These are phyloP conservation scores for Acanthamoeba culbertsoni DNA, from an alignment of 208 protist genomes.

Conservation along the genomic window DNA sequence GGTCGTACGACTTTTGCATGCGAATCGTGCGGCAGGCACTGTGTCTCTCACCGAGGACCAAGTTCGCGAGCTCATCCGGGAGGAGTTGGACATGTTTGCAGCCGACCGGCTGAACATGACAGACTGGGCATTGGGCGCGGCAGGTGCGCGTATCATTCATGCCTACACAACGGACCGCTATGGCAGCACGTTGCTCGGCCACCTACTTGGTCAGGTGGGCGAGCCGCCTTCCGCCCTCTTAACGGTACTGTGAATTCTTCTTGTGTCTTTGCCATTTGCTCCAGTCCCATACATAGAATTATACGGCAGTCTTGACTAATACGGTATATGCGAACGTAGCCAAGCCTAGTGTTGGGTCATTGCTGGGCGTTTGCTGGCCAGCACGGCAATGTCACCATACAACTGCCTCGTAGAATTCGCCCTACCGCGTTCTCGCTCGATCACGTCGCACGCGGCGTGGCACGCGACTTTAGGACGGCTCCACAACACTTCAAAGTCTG, in stretches of 20 bases:
- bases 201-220: background rate
- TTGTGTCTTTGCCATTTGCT: background rate
- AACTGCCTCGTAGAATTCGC: background rate
- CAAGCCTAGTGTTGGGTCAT: conserved; percentile 32
- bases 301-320: background rate
- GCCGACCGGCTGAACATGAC: conserved; percentile 52
- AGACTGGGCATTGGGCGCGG: conserved; percentile 17
- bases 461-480: conserved; percentile 37
- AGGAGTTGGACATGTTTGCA: conserved; percentile 28
- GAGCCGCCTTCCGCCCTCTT: conserved; percentile 21
- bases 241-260: background rate
- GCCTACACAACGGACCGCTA: conserved; percentile 27
- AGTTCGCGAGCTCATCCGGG: background rate
- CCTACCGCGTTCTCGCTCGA: conserved; percentile 36
- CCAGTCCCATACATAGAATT: background rate
- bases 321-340: background rate
- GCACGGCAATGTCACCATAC: conserved; percentile 21
- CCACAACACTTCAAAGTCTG: conserved; percentile 44
- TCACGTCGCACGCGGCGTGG: conserved; percentile 29
- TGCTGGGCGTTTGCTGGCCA: conserved; percentile 43
- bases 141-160: conserved; percentile 25
- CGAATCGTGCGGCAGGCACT: background rate
- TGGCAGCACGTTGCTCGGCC: background rate
- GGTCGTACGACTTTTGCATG: background rate
- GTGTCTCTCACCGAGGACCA: background rate